phyloP scores from a whole-genome alignment of 768 basidiomycete species.

The Suillus fuscotomentosus region DNA sequence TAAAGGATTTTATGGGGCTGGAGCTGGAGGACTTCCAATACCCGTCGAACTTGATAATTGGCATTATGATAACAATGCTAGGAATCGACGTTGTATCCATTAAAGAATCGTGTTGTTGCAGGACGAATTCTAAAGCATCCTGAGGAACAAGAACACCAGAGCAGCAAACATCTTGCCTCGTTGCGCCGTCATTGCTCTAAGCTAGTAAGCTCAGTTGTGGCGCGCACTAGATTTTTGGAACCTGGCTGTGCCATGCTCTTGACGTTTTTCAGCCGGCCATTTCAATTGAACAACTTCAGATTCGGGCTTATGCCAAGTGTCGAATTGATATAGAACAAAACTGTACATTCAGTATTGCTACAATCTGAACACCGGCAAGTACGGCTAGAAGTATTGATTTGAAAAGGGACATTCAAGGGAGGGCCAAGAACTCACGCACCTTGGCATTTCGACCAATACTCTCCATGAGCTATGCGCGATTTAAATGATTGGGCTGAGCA shows the following conservation, averaged over 20 bases:
- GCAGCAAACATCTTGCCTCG: too few species aligned
- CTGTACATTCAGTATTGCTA: background rate
- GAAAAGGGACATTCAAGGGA: background rate
- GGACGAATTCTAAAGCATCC: background rate
- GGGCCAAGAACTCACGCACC: background rate
- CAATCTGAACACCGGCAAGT: background rate
- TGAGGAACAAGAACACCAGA: background rate
- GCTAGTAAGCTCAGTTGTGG: background rate
- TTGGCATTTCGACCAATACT: background rate
- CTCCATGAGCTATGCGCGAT: background rate
- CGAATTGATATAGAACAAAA: background rate
- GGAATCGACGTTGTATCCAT: background rate
- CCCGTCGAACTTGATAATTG: conserved; percentile 68
- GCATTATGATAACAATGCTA: background rate
- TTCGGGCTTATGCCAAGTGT: too few species aligned
- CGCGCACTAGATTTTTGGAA: background rate
- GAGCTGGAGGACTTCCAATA: conserved; percentile 79
- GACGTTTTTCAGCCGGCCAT: too few species aligned
- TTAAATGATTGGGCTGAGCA: background rate
- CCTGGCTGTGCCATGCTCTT: too few species aligned
- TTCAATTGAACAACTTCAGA: too few species aligned
- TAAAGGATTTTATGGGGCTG: conserved; percentile 92
- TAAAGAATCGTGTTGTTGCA: too few species aligned
- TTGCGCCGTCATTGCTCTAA: too few species aligned
- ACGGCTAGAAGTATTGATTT: background rate